Evolutionary conservation across 1,139 yeast species (phyloP).

Genomic region (Scheffersomyces illinoinensis): DNA sequence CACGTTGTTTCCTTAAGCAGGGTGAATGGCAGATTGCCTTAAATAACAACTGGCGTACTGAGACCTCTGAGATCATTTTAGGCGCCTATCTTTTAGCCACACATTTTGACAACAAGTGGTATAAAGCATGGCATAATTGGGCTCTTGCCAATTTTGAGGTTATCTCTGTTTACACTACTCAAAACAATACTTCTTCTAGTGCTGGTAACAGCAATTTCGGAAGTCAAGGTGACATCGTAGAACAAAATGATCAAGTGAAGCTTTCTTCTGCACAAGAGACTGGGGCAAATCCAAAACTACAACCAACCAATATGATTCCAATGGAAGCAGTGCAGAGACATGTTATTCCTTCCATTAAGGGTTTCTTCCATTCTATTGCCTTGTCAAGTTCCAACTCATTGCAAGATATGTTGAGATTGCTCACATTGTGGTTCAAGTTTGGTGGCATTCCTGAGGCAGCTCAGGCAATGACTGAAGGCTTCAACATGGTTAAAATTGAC

Average conservation of each 20-base stretch:
- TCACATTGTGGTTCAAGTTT: constrained; percentile 93
- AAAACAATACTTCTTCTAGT: constrained; percentile 21
- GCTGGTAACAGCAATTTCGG: constrained; percentile 11
- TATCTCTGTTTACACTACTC: constrained; percentile 63
- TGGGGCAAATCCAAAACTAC: constrained; percentile 5
- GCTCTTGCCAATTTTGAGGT: constrained; percentile 97
- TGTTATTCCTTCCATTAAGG: constrained; percentile 92
- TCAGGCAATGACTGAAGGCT: constrained; percentile 87
- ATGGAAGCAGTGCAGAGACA: constrained; percentile 74
- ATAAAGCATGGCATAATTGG: constrained; percentile 99
- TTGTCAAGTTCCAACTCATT: constrained; percentile 82
- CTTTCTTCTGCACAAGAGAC: constrained; percentile 6
- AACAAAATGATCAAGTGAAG: constrained; percentile 24
- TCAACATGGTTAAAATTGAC: constrained; percentile 83
- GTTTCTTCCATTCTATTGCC: constrained; percentile 93
- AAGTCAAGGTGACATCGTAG: constrained; percentile 23
- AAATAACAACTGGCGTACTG: constrained; percentile 77
- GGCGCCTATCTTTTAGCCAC: constrained; percentile 94
- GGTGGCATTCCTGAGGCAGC: constrained; percentile 95
- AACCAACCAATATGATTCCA: constrained; percentile 34
- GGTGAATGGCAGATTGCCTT: constrained; percentile 97
- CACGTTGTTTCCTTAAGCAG: constrained; percentile 93
- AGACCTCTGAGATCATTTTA: constrained; percentile 73
- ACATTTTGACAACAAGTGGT: constrained; percentile 91
- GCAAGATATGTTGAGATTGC: constrained; percentile 86